Evolutionary conservation across 305 asterid species (phyloP).

Genomic region (Petunia hybrid): DNA sequence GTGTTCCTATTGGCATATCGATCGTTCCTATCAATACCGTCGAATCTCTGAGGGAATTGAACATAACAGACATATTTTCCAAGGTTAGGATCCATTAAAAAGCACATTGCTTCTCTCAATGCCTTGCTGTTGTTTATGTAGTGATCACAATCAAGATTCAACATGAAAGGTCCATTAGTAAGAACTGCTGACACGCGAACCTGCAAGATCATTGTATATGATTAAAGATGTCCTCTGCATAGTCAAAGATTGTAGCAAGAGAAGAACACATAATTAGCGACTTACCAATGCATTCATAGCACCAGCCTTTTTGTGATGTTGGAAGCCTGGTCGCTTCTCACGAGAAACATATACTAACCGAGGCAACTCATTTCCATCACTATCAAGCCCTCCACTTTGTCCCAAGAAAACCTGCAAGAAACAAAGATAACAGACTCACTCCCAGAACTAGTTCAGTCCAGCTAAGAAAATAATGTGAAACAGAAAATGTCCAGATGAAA

Average conservation of each 20-base stretch:
- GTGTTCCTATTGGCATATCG: conserved; percentile 97
- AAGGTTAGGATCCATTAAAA: conserved; percentile 95
- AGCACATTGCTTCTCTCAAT: conserved; percentile 95
- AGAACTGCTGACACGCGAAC: conserved; percentile 99
- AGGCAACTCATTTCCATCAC: conserved; percentile 96
- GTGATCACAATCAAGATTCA: conserved; percentile 99
- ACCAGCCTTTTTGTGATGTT: conserved; percentile 99
- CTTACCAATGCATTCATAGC: conserved; percentile 99
- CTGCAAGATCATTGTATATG: conserved; percentile 49
- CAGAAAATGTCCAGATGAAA: background rate
- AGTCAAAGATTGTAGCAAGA: conserved; percentile 22
- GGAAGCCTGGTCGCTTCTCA: conserved; percentile 99
- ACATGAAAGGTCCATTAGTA: conserved; percentile 96
- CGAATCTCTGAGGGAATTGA: conserved; percentile 97
- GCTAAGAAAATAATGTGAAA: background rate
- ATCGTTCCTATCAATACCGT: conserved; percentile 92
- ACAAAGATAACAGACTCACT: conserved; percentile 31
- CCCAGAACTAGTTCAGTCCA: background rate
- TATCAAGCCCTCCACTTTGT: conserved; percentile 98
- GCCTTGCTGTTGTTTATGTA: conserved; percentile 99
- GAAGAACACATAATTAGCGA: conserved; percentile 34
- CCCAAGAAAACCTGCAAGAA: conserved; percentile 90
- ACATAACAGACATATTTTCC: conserved; percentile 97
- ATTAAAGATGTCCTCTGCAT: background rate
- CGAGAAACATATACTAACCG: conserved; percentile 97